Evolutionary conservation across 148 eudicot species (phyloP), one percentile per base, ranked within the genome.

Genomic region (Camellia japonica): DNA sequence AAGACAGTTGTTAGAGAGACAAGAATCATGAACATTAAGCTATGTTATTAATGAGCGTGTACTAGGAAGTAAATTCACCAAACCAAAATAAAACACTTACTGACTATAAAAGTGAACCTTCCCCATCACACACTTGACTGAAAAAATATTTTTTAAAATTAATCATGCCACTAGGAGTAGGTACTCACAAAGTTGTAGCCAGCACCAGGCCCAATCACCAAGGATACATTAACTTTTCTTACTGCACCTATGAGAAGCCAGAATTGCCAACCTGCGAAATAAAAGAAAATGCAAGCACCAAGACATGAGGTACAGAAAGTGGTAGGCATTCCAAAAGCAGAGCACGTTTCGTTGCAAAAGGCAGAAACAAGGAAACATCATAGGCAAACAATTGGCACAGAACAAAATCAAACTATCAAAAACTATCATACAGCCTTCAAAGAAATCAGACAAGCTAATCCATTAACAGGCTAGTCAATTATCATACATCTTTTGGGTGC

Each of bases 131-230:
- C 38, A 30, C 38, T 15, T 5, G 4, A 30, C 38, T 30, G 38
- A 30, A 42, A 72, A 52, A 72, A 43, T 43, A 52, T 51, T 9
- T 44, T 30, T 30, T 30, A 30, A 30, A 30, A 30, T 30, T 1
- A n/a, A 30, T 30, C 38, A 30, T 30, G 38, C 38, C 38, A 46
- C 38, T 44, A 7, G 49, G 10, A 14, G 6, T 49, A 77, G 43
- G 12, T 30, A 86, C 95, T 79, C 67, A 97, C 99, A 95, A 89
- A 75, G 86, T 92, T 92, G 88, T 97, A 97, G 61, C 99, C 99
- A 38, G 90, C 79, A 47, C 99, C 98, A 74, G 97, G 94, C 79
- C 99, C 99, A 74, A 97, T 94, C 67, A 94, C 85, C 51, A 97
- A 81, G 8, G 97, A 92, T 20, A 70, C 52, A 60, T 87, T 91